Conservation (phyloP, 768 basidiomycete genomes). For the Serendipita sp. region DNA sequence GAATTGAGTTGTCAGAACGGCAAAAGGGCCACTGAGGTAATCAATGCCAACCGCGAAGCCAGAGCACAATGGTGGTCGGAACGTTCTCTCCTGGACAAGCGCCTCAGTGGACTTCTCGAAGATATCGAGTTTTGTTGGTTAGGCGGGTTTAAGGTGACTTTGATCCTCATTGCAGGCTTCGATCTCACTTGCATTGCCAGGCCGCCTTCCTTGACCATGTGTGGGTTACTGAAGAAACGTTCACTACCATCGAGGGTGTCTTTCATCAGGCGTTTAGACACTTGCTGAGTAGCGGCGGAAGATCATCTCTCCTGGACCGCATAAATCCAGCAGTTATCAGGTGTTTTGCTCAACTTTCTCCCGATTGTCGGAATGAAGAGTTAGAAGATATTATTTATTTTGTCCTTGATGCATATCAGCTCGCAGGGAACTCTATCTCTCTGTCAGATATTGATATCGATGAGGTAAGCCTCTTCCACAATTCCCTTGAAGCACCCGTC, state of each 20-base stretch:
- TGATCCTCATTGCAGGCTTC: neutral
- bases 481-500: no score
- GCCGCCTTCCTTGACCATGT: no score
- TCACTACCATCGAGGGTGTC: no score
- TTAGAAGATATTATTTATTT: slow-evolving; percentile 91
- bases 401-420: slow-evolving; percentile 83
- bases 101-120: slow-evolving; percentile 55
- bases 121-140: slow-evolving; percentile 95
- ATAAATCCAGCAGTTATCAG: slow-evolving; percentile 64
- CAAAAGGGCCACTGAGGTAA: slow-evolving; percentile 62
- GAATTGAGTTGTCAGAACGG: slow-evolving; percentile 13
- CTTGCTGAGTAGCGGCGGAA: neutral
- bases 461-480: slow-evolving; percentile 33
- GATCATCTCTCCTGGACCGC: slow-evolving; percentile 10
- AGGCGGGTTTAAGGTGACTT: slow-evolving; percentile 82
- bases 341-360: slow-evolving; percentile 70
- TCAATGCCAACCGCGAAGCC: slow-evolving; percentile 55
- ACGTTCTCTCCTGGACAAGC: slow-evolving; percentile 54
- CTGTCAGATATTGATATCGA: slow-evolving; percentile 84
- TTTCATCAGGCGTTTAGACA: neutral
- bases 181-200: no score
- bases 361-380: slow-evolving; percentile 79
- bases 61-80: slow-evolving; percentile 76
- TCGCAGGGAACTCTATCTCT: slow-evolving; percentile 77
- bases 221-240: no score